phyloP scores from a whole-genome alignment of 2,329 filamentous ascomycete genomes.

The Colletotrichum godetiae region DNA sequence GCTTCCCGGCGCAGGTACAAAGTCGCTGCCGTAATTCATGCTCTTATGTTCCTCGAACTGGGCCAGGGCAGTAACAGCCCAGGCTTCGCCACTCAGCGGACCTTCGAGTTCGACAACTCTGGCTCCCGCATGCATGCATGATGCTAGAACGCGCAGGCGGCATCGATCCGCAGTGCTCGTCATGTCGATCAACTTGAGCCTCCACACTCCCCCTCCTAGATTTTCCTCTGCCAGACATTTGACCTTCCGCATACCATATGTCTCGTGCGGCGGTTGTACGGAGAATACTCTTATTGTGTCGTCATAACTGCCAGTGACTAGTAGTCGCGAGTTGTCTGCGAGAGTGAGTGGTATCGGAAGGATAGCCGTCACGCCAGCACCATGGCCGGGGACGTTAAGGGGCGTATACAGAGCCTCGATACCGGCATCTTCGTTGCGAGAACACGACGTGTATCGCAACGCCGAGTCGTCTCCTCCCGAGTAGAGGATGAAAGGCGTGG shows the following conservation, averaged over 20 bases:
- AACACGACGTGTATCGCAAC: slow-evolving; percentile 60
- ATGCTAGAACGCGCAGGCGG: slow-evolving; percentile 73
- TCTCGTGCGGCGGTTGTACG: slow-evolving; percentile 53
- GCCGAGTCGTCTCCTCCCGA: slow-evolving; percentile 82
- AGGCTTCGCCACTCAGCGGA: slow-evolving; percentile 52
- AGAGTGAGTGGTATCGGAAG: slow-evolving; percentile 69
- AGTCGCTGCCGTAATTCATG: slow-evolving; percentile 94
- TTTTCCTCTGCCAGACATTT: slow-evolving; percentile 71
- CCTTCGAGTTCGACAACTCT: slow-evolving; percentile 67
- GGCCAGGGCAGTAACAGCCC: slow-evolving; percentile 73
- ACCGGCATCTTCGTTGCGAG: not conserved
- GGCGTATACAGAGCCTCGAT: slow-evolving; percentile 35
- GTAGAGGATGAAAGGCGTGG: slow-evolving; percentile 57
- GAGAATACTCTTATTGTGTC: slow-evolving; percentile 79
- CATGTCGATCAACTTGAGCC: slow-evolving; percentile 72
- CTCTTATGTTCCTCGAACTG: slow-evolving; percentile 88
- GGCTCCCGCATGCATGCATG: slow-evolving; percentile 92
- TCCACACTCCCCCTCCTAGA: slow-evolving; percentile 88
- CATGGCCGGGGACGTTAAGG: slow-evolving; percentile 59
- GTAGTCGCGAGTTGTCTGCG: slow-evolving; percentile 60
- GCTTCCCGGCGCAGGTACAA: slow-evolving; percentile 54
- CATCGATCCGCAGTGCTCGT: slow-evolving; percentile 39
- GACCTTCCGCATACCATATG: slow-evolving; percentile 54
- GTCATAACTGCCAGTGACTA: slow-evolving; percentile 93
- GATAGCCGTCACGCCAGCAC: slow-evolving; percentile 90